Base-by-base conservation (phyloP, 176 grass and related monocot genomes). In the Dactylis glomerata region DNA sequence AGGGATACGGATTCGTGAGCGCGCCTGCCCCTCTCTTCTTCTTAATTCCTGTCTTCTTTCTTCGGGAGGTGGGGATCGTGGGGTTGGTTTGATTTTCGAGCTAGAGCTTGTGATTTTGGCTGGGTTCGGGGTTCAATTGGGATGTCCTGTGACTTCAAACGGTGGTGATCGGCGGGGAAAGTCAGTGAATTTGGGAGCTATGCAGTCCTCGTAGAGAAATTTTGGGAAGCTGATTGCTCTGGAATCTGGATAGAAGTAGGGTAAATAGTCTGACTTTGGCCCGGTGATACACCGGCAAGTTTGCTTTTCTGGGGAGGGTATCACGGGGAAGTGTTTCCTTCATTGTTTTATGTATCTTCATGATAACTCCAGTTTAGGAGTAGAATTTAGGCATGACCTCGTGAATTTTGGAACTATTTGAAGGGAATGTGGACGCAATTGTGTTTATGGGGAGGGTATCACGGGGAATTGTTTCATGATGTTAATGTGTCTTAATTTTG, bases 1-100 rank as follows among this genome's bases (percentile, higher is more conserved):
- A 87, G 87, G 91, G 91, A 58, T 92, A 92, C 46, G 91, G 91
- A 73, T 92, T 92, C 75, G 91, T 92, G 85, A 92, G 91, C 68
- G 24, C 15, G 34, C 87, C 72, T 63, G 32, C 10, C 66, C 3
- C 38, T 32, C 10, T 15, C 46, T 57, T 46, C n/a, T 1, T 70
- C 1, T 41, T n/a, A n/a, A n/a, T n/a, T n/a, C n/a, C n/a, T 28
- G 10, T 23, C 3, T 28, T 67, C 1, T 15, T 67, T 26, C 28
- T 26, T 22, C 31, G 19, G 40, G 49, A 22, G 38, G 17, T 5
- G 55, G 72, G 75, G 57, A 36, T 85, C 27, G 23, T 8, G 19
- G 33, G 6, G 27, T 1, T 11, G 28, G 47, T 50, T 67, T 33
- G 56, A 6, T 81, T 81, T 22, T 77, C 10, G 15, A 46, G 82